phyloP scores from a whole-genome alignment of 495 filamentous ascomycete genomes.

The Penicillium angulare region DNA sequence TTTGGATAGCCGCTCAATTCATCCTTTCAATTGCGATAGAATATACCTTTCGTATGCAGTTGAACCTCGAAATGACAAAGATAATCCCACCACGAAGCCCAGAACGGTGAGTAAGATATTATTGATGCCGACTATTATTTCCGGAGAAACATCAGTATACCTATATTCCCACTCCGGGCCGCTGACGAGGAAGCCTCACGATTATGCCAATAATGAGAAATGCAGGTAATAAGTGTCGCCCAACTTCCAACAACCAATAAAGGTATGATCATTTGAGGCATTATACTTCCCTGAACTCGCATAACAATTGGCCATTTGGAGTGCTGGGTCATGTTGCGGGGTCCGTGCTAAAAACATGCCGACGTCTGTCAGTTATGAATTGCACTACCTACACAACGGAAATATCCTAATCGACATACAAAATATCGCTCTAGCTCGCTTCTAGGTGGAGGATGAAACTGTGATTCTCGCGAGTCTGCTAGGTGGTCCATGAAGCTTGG shows the following conservation, averaged over 20 bases:
- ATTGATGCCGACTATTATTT: constrained; percentile 51
- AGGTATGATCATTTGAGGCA: constrained; percentile 78
- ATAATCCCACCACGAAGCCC: constrained; percentile 85
- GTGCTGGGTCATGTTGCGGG: constrained; percentile 69
- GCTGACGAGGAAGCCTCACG: constrained; percentile 47
- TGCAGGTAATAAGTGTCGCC: constrained; percentile 65
- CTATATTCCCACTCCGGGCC: background rate
- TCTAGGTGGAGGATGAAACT: constrained; percentile 33
- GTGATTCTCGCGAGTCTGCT: constrained; percentile 34
- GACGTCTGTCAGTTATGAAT: background rate
- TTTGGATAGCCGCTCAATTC: background rate
- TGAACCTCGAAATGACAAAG: constrained; percentile 78
- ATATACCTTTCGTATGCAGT: constrained; percentile 79
- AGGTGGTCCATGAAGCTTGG: constrained; percentile 40
- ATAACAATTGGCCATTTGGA: constrained; percentile 81
- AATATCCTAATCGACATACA: constrained; percentile 23
- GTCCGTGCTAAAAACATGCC: constrained; percentile 43
- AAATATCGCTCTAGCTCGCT: constrained; percentile 45
- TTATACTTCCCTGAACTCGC: constrained; percentile 76
- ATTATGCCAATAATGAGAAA: constrained; percentile 52
- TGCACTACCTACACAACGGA: background rate
- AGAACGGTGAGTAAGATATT: constrained; percentile 76
- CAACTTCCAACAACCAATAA: constrained; percentile 64
- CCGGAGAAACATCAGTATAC: constrained; percentile 2
- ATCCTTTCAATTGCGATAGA: background rate